phyloP scores from a whole-genome alignment of 306 rosid genomes.

The Lagenaria siceraria region DNA sequence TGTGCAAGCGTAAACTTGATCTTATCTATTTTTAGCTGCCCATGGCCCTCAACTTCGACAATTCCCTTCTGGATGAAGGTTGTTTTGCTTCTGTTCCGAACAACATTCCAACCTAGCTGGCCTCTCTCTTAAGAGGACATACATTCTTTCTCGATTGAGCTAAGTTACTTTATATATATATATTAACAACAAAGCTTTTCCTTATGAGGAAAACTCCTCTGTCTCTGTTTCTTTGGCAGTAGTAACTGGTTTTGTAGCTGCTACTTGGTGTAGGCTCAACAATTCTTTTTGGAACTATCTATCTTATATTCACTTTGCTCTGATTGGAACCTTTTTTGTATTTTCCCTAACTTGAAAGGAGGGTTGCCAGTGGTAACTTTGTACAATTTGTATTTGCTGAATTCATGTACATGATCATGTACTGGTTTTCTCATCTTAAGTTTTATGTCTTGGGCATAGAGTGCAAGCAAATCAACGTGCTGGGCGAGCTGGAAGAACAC shows the following conservation, averaged over 20 bases:
- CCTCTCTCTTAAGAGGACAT: background rate
- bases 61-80: background rate
- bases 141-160: background rate
- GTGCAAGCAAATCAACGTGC: conserved; percentile 97
- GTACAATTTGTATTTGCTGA: background rate
- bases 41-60: background rate
- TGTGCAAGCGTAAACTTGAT: background rate
- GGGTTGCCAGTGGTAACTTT: background rate
- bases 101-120: background rate
- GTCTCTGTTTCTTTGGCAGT: background rate
- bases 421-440: background rate
- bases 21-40: background rate
- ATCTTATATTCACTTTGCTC: background rate
- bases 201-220: background rate
- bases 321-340: background rate
- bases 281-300: background rate
- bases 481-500: conserved; percentile 96
- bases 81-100: background rate
- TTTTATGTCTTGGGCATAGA: conserved; percentile 29
- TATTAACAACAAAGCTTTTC: background rate
- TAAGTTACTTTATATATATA: background rate
- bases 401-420: background rate
- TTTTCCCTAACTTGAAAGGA: background rate
- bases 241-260: background rate
- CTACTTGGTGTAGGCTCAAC: background rate